Conservation (phyloP, 495 filamentous ascomycete species). For the Penicillium cinerascens region DNA sequence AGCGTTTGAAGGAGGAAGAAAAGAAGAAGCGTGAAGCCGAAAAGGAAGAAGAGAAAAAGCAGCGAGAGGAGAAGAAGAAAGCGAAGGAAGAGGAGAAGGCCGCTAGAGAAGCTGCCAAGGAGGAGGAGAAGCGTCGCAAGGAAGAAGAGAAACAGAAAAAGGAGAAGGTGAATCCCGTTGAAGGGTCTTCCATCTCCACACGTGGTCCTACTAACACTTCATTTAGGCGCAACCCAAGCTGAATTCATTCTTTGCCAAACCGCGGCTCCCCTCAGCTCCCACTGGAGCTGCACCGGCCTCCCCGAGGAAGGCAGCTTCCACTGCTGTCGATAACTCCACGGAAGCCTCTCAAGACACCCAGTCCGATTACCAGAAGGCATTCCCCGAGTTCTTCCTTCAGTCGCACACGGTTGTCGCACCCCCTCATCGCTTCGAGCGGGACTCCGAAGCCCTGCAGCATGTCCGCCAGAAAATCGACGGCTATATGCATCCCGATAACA, state of each 20-base stretch:
- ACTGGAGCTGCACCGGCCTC: constrained; percentile 14
- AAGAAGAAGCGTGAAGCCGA: constrained; percentile 36
- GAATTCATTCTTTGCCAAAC: constrained; percentile 60
- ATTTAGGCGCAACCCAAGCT: constrained; percentile 54
- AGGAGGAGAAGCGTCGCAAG: constrained; percentile 56
- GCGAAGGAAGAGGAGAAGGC: constrained; percentile 62
- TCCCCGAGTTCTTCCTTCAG: constrained; percentile 76
- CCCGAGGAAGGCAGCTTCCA: constrained; percentile 17
- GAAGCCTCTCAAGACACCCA: constrained; percentile 20
- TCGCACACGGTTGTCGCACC: constrained; percentile 61
- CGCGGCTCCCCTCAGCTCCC: constrained; percentile 26
- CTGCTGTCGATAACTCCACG: constrained; percentile 4
- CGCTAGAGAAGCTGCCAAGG: constrained; percentile 49
- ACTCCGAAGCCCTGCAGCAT: constrained; percentile 50
- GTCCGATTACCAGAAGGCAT: constrained; percentile 66
- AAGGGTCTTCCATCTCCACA: background rate
- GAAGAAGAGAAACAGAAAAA: constrained; percentile 67
- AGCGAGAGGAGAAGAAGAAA: constrained; percentile 50
- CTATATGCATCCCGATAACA: constrained; percentile 30
- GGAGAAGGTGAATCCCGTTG: constrained; percentile 47
- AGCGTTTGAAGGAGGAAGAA: constrained; percentile 26
- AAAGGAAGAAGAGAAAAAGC: constrained; percentile 49
- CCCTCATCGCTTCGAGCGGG: constrained; percentile 48
- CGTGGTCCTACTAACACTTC: constrained; percentile 6
- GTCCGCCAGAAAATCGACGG: constrained; percentile 47